Base-by-base conservation (phyloP, 805 yeast species). In the Cyberlindnera japonica region DNA sequence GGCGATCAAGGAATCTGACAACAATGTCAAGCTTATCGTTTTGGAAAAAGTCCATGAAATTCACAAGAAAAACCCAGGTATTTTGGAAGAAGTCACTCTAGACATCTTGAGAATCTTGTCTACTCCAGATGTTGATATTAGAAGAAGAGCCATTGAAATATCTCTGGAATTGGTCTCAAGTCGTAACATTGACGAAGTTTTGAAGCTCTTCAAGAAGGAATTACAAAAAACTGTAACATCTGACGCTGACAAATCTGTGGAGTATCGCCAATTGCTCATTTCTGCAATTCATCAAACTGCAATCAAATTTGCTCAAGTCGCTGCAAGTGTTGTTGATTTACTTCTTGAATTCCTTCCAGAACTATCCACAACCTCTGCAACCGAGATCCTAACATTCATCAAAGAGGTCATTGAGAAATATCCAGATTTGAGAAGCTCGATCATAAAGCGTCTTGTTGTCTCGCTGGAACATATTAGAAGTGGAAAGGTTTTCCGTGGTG, bases 331-430 rank as follows among this genome's bases (percentile, higher is more conserved):
- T 25, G 93, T 91, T 44, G 95, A 87, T 48, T 69, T 93, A 55
- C 71, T 95, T 51, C 71, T 93, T 49, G 97, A 88, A 49, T 84
- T 89, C 51, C 74, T 93, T 53, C 79, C 85, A 44, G 96, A 90
- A 41, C 75, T 93, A 59, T 81, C 86, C 61, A 78, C 95, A 12
- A 63, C 79, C 37, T 86, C 96, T 6, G 96, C 98, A 8, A 74
- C 81, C 47, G 98, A 90, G 48, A 95, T 93, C 35, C 76, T 95
- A 40, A 63, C 83, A n/a, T 93, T 93, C 63, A 83, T 91, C 49
- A 91, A 93, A 62, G 96, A 91, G 63, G 95, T 90, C 33, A 84
- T 90, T 46, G 97, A 90, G 63, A 84, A 84, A 57, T 90, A 81
- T 72, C 95, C 96, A 25, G 79, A 79, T 41, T 71, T 87, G 51